phyloP scores from a whole-genome alignment of 179 eudicot species.

The Pouteria campechiana region DNA sequence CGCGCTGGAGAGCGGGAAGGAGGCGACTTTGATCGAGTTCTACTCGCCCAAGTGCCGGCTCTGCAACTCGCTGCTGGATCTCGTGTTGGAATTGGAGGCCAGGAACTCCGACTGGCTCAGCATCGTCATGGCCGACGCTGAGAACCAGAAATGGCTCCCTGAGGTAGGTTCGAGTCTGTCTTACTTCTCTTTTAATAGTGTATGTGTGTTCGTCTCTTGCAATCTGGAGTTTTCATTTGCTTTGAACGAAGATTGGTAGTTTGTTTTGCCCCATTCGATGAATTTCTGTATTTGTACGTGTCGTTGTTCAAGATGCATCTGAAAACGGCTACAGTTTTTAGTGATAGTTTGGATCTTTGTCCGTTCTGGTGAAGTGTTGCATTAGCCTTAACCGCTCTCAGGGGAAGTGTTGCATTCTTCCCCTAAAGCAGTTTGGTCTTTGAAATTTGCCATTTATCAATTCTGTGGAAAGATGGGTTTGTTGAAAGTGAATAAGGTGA shows the following conservation, averaged over 20 bases:
- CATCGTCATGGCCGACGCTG: slow-evolving; percentile 92
- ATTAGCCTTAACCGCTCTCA: no score
- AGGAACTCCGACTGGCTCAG: slow-evolving; percentile 77
- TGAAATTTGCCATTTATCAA: no score
- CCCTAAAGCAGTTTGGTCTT: no score
- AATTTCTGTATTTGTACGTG: background rate
- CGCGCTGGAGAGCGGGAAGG: slow-evolving; percentile 72
- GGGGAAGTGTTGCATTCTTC: no score
- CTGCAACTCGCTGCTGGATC: slow-evolving; percentile 66
- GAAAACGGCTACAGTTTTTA: no score
- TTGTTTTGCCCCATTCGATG: background rate
- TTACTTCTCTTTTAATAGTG: background rate
- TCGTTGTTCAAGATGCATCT: no score
- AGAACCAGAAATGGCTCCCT: slow-evolving; percentile 81
- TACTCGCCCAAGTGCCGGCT: slow-evolving; percentile 87
- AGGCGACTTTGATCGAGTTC: slow-evolving; percentile 72
- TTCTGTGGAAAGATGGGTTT: no score
- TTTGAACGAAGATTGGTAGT: no score
- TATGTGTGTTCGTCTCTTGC: background rate
- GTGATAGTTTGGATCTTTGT: no score
- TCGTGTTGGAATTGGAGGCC: slow-evolving; percentile 65
- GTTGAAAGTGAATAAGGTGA: no score
- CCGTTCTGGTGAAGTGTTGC: no score
- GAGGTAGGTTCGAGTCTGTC: slow-evolving; percentile 34
- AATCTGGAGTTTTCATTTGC: background rate